Evolutionary conservation across 371 early-diverging fungal genomes (phyloP), one percentile per base, ranked within the genome.

Genomic region (Phascolomyces articulosus): DNA sequence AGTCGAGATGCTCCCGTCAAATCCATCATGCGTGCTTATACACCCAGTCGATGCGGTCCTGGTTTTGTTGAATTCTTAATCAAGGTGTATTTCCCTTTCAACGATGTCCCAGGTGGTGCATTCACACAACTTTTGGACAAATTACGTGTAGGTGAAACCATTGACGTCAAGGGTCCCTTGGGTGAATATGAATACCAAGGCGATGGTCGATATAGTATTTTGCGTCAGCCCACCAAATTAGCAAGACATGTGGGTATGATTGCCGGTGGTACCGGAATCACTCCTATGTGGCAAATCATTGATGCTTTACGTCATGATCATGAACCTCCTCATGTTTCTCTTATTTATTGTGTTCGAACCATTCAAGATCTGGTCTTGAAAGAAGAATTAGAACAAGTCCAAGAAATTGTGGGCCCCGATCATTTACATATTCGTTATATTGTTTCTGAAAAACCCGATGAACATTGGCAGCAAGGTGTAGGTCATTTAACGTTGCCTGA

Each of bases 201-300:
- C 13, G 66, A 70, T 49, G 79, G 83, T 24, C 55, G 41, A 10
- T 78, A 68, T 38, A 28, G 47, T 11, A 44, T 65, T 23, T 24
- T 24, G 40, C 29, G 28, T 27, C 38, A 48, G 28, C 49, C 53
- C 24, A 24, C 57, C 9, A 58, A 28, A 41, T 44, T 16, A 16
- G 63, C 55, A 15, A 15, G 38, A 11, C 65, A 74, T 54, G 72
- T 87, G 51, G 72, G 71, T 51, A 75, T 84, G 77, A 78, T 90
- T 49, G 77, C 81, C 23, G 91, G 88, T 48, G 91, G 91, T 13
- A 90, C 87, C 8, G 88, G 90, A 10, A 83, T 88, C 27, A 87
- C 88, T 26, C 91, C 89, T n/a, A 72, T 80, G 66, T 81, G 70
- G 62, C 84, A 85, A 65, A 60, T 91, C 47, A 53, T 89, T 29